These are phyloP conservation scores for Dendryphion nanum DNA, from an alignment of 2,329 filamentous ascomycete species.

Conservation along the genomic window DNA sequence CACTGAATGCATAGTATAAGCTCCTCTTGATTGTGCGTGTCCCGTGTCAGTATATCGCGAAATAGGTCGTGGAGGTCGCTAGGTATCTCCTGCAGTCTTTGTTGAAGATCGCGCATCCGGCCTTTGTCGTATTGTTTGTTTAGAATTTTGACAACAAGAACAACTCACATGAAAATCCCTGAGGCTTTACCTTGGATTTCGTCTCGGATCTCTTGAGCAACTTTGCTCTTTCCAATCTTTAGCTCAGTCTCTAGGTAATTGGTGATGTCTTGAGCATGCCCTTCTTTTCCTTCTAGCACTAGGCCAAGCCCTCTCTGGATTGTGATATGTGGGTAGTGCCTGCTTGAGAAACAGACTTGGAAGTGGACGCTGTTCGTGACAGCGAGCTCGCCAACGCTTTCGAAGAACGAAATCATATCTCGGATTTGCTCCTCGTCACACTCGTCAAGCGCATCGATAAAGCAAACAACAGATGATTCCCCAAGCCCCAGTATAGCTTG, in stretches of 20 bases:
- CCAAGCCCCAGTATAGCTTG: constrained; percentile 13
- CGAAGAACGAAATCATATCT: constrained; percentile 47
- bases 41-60: constrained; percentile 41
- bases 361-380: constrained; percentile 15
- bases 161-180: constrained; percentile 49
- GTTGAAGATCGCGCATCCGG: constrained; percentile 24
- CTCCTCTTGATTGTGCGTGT: constrained; percentile 25
- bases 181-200: constrained; percentile 39
- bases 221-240: constrained; percentile 17
- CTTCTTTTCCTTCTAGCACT: constrained; percentile 36
- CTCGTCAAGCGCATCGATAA: constrained; percentile 51
- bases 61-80: constrained; percentile 50
- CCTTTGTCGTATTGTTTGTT: constrained; percentile 42
- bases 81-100: constrained; percentile 42
- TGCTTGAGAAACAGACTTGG: constrained; percentile 46
- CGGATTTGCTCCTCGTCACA: constrained; percentile 45
- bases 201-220: constrained; percentile 18
- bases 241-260: constrained; percentile 20
- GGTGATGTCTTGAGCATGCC: constrained; percentile 38
- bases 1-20: constrained; percentile 14
- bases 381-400: constrained; percentile 35
- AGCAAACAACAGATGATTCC: constrained; percentile 16
- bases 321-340: constrained; percentile 49
- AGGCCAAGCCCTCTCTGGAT: constrained; percentile 26
- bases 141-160: constrained; percentile 46